A percentile compares a stretch with the other conserved stretches of the same genome.
Evolutionary conservation across 257 asterid genomes (phyloP).

Genomic region (Eucommia ulmoides): DNA sequence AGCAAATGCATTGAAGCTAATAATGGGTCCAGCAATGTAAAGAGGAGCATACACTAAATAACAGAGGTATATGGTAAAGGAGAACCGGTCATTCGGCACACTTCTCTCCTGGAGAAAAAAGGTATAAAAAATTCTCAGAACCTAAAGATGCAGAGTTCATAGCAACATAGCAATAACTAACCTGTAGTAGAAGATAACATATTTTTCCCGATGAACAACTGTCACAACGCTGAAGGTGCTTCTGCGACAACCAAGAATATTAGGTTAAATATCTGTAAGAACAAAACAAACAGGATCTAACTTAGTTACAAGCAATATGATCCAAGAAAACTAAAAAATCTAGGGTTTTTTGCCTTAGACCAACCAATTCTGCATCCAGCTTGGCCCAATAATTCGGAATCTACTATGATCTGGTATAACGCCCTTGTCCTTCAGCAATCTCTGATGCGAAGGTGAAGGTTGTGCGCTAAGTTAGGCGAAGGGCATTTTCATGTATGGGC

Average conservation of each 20-base stretch:
- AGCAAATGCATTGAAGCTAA: constrained; percentile 94
- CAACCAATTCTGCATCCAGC: too few relatives aligned
- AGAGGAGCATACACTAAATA: constrained; percentile 92
- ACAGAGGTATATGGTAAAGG: constrained; percentile 66
- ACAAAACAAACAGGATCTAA: constrained; percentile 2
- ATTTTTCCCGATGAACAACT: constrained; percentile 69
- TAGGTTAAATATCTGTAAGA: constrained; percentile 4
- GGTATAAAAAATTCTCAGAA: constrained; percentile 7
- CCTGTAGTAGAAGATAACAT: constrained; percentile 88
- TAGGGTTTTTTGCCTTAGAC: too few relatives aligned
- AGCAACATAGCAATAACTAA: constrained; percentile 16
- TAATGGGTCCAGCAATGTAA: constrained; percentile 93
- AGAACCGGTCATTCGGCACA: constrained; percentile 46
- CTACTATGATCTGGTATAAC: too few relatives aligned
- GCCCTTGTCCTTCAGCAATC: too few relatives aligned
- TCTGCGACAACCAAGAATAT: constrained; percentile 30
- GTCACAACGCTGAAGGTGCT: constrained; percentile 66
- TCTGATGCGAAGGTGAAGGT: too few relatives aligned
- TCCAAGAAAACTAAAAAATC: too few relatives aligned
- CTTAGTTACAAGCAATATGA: too few relatives aligned
- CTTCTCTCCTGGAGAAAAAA: constrained; percentile 60
- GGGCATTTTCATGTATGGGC: too few relatives aligned
- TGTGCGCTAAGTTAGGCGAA: too few relatives aligned
- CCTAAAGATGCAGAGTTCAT: constrained; percentile 2
- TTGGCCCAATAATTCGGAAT: too few relatives aligned